phyloP scores from a whole-genome alignment of 352 stramenopile species.

The Phytophthora vignae region DNA sequence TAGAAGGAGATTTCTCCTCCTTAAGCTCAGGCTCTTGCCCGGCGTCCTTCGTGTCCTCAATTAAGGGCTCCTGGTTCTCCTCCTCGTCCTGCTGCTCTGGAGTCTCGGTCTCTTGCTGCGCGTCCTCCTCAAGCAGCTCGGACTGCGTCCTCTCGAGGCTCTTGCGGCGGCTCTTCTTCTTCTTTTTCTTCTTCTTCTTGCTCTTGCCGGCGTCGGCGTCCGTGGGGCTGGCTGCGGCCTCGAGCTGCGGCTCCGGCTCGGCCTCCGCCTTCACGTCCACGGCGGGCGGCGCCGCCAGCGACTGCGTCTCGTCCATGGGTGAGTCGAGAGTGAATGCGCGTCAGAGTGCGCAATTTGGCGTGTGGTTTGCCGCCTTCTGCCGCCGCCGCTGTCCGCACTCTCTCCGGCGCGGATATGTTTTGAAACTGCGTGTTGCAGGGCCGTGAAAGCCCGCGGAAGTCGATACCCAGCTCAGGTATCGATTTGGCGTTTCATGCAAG shows the following conservation, averaged over 20 bases:
- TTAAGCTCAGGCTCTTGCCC: constrained; percentile 9
- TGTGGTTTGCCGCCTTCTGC: not conserved
- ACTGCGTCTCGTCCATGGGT: not conserved
- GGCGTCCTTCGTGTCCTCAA: constrained; percentile 1
- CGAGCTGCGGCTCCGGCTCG: constrained; percentile 34
- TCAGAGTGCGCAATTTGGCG: not conserved
- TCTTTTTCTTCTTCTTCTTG: constrained; percentile 45
- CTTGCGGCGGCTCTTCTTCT: constrained; percentile 41
- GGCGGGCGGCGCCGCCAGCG: not conserved
- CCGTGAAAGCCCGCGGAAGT: constrained; percentile 2
- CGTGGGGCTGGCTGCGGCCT: not conserved
- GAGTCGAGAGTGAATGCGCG: not conserved
- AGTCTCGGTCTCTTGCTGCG: too few species aligned
- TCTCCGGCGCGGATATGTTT: constrained; percentile 4
- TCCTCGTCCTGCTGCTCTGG: constrained; percentile 1
- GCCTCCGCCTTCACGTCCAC: constrained; percentile 14
- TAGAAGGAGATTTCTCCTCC: constrained; percentile 3
- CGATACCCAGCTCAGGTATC: constrained; percentile 4
- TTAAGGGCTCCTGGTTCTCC: not conserved
- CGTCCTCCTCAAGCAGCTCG: constrained; percentile 12
- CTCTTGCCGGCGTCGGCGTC: constrained; percentile 18
- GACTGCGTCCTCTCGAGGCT: constrained; percentile 35
- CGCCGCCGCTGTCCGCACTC: too few species aligned
- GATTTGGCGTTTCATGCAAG: not conserved
- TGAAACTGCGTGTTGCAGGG: constrained; percentile 14